Evolutionary conservation across 2,329 filamentous ascomycete species (phyloP), one percentile per base, ranked within the genome.

Genomic region (Magnaporthiopsis rhizophila): DNA sequence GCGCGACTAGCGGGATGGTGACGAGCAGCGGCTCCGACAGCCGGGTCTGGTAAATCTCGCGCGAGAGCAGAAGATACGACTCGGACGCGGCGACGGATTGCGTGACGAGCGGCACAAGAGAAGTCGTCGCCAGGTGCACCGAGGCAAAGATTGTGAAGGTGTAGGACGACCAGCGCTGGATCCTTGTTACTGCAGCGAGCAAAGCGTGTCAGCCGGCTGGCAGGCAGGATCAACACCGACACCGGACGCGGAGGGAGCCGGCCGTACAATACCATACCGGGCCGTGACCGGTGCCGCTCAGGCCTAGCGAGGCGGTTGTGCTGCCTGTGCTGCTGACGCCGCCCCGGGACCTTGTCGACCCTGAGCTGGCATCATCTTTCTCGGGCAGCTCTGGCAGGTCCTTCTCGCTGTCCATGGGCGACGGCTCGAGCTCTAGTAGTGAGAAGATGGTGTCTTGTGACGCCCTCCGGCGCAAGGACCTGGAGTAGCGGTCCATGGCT

Each of bases 151-250:
- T 78, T 67, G 86, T 86, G 72, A 91, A 93, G 68, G 90, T 86
- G 78, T 97, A 96, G 69, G 90, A 92, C 0, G 92, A 95, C 80
- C 96, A 97, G 74, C 87, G 89, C 75, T 98, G 95, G 50, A 95
- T 81, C 61, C 90, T 86, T 6, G 83, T 83, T 63, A 96, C 89
- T 91, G 26, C 26, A 68, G 57, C 24, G 53, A 34, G 24, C 18
- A n/a, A 50, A 56, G 26, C 3, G 32, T 34, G 32, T 7, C 38
- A 32, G 24, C 9, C 7, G 21, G 38, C 21, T 21, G 21, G 38
- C 38, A 21, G 18, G 7, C 8, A 53, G n/a, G 7, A n/a, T 53
- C 45, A 6, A 9, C 24, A 12, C 13, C 26, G 57, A 26, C 12
- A 18, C 5, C 4, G 3, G 26, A 36, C 21, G n/a, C 24, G 64